These are phyloP conservation scores for Rhypophila decipiens DNA, from an alignment of 495 filamentous ascomycete genomes.

Conservation along the genomic window DNA sequence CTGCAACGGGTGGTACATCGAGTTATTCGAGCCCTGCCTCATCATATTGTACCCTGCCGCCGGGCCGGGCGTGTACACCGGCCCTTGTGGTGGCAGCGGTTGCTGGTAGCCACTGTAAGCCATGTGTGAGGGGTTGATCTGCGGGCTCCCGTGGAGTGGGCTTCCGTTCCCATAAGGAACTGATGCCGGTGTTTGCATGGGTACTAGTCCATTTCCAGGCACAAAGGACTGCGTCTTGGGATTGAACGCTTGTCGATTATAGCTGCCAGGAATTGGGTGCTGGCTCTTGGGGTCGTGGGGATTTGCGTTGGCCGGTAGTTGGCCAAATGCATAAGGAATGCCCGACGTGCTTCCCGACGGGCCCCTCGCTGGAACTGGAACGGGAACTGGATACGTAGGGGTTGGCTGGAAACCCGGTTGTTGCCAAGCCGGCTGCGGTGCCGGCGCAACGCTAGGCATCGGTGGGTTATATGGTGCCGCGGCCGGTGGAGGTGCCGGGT, in stretches of 20 bases:
- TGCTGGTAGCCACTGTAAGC: slow-evolving; percentile 36
- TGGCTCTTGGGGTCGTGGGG: slow-evolving; percentile 59
- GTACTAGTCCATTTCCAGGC: slow-evolving; percentile 48
- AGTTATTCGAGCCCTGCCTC: slow-evolving; percentile 48
- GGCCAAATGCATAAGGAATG: slow-evolving; percentile 67
- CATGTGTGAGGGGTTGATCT: slow-evolving; percentile 37
- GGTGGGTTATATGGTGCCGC: slow-evolving; percentile 34
- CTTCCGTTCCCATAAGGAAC: slow-evolving; percentile 27
- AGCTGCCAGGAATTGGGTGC: slow-evolving; percentile 76
- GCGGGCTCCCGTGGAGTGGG: slow-evolving; percentile 40
- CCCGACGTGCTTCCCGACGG: slow-evolving; percentile 25
- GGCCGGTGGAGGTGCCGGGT: slow-evolving; percentile 29
- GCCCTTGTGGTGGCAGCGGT: slow-evolving; percentile 20
- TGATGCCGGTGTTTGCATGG: slow-evolving; percentile 31
- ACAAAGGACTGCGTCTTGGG: slow-evolving; percentile 88
- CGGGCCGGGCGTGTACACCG: slow-evolving; percentile 18
- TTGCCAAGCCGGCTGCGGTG: slow-evolving; percentile 6
- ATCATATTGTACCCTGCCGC: slow-evolving; percentile 44
- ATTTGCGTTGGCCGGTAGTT: slow-evolving; percentile 64
- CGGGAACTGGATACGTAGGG: slow-evolving; percentile 10
- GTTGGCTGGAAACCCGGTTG: slow-evolving; percentile 22
- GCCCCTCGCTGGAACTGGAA: slow-evolving; percentile 18
- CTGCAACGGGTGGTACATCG: slow-evolving; percentile 35
- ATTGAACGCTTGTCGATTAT: slow-evolving; percentile 79
- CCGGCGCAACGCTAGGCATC: slow-evolving; percentile 21